Base-by-base conservation (phyloP, 495 filamentous ascomycete species). In the Lepidopterella palustris region DNA sequence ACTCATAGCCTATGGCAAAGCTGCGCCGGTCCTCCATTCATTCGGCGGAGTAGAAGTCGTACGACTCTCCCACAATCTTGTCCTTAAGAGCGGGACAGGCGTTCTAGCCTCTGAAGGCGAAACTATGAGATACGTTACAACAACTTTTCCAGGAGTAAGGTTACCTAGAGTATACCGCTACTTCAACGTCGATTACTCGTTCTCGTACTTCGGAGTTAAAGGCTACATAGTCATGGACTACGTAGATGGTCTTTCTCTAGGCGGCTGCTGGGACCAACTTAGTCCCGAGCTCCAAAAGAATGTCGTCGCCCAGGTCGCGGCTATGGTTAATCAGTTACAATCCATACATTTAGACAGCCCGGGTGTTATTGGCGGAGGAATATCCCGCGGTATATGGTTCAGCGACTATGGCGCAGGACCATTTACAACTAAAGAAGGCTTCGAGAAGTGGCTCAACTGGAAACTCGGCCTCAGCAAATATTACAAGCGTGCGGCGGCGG, bases 191-290 rank as follows among this genome's bases (percentile, higher is more conserved):
- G 54, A 45, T 26, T 26, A 39, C 54, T 39, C 35, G 21, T n/a
- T n/a, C n/a, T 57, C 54, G 28, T 57, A 57, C 32, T 57, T 57
- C 39, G 54, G 54, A 20, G 54, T 57, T 11, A 42, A 57, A 57
- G 54, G 54, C 54, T 45, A 57, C 32, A 57, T 57, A 57, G 54
- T 57, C 54, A 57, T 57, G 54, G 54, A 57, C 54, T 57, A 57
- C 35, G n/a, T 57, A 27, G 54, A 57, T 45, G 35, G 54, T 24
- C 54, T 18, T 57, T 57, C 31, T 45, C 54, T 57, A 25, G 35
- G 47, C 54, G 47, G 35, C 54, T 57, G 31, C 35, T 57, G 18
- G 54, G 54, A 57, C 35, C 54, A 57, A 45, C 32, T 57, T 57
- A 45, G 26, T 42, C 54, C 35, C 4, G 32, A 57, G 54, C n/a